Conservation (phyloP, 2,329 filamentous ascomycete genomes). For the Hypoxylon sp. region DNA sequence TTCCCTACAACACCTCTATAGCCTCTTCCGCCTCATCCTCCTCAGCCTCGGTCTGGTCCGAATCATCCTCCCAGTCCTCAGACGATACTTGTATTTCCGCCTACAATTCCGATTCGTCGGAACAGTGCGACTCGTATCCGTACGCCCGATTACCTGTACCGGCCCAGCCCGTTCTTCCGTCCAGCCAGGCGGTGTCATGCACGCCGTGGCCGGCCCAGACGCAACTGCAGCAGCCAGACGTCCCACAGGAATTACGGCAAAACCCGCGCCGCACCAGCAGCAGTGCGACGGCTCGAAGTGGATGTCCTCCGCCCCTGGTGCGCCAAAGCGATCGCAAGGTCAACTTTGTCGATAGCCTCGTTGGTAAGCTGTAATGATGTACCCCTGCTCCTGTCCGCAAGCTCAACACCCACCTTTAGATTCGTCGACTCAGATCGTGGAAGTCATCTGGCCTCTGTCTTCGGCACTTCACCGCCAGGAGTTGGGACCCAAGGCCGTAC, state of each 20-base stretch:
- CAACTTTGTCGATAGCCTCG: slow-evolving; percentile 94
- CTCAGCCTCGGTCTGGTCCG: slow-evolving; percentile 79
- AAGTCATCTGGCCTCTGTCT: slow-evolving; percentile 95
- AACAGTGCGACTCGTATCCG: slow-evolving; percentile 56
- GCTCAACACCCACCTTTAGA: slow-evolving; percentile 64
- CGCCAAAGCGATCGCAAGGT: slow-evolving; percentile 92
- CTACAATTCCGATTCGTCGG: slow-evolving; percentile 62
- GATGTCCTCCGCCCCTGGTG: slow-evolving; percentile 76
- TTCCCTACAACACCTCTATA: slow-evolving; percentile 74
- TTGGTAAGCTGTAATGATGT: slow-evolving; percentile 76
- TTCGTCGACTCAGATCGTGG: slow-evolving; percentile 95
- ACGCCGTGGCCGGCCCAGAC: slow-evolving; percentile 44
- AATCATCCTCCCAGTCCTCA: slow-evolving; percentile 73
- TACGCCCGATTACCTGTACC: slow-evolving; percentile 44
- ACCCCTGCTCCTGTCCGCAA: slow-evolving; percentile 27
- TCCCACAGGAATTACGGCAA: slow-evolving; percentile 69
- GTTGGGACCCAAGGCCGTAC: slow-evolving; percentile 75
- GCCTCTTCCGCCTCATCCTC: slow-evolving; percentile 80
- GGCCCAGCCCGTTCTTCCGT: slow-evolving; percentile 45
- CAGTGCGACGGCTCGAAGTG: slow-evolving; percentile 62
- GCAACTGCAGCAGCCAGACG: slow-evolving; percentile 50
- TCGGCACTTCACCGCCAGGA: slow-evolving; percentile 80
- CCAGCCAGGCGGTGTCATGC: slow-evolving; percentile 43
- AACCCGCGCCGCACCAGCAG: slow-evolving; percentile 67
- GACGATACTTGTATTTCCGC: slow-evolving; percentile 72